Base-by-base conservation (phyloP, 768 basidiomycete genomes). In the Botryobasidium botryosum region DNA sequence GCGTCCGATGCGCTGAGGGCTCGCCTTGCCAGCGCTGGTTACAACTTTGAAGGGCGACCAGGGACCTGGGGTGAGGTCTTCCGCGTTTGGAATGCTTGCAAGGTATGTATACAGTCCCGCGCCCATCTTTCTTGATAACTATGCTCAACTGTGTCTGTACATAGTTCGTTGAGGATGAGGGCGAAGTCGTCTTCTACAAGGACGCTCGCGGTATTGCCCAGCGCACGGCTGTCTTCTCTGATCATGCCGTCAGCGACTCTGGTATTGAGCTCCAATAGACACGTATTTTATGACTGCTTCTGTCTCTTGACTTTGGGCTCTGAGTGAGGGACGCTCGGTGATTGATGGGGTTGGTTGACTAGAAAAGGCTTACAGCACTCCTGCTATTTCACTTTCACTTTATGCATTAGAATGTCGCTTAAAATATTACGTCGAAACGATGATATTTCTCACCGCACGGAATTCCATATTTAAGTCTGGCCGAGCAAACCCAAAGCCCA, bases 131-230 rank as follows among this genome's bases (percentile, higher is more conserved):
- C 31, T 32, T 35, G 41, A 25, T 49, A 23, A 47, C 25, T 15
- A 21, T 29, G n/a, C 15, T 27, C 23, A 21, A 28, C 12, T 43
- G 25, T 33, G 18, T 13, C 17, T 25, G 2, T 40, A 7, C 36
- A 1, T 45, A 75, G 75, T 97, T 88, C 59, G 82, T 99, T 38
- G 92, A 96, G 62, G 88, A 97, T 57, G 79, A 85, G 53, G 90
- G 87, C 32, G 75, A 84, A 53, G 75, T 94, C 50, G 59, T 90
- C 48, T 90, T 91, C 67, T 92, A 77, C 74, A 87, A 87, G 71
- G 83, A 96, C 55, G 75, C 80, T 3, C 53, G 65, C 32, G 92
- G 92, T 48, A 61, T 88, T 33, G 84, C 87, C 38, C 63, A 77
- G 50, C 66, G 70, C 55, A 71, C 74, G 50, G 75, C 80, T 6